phyloP scores from a whole-genome alignment of 2,329 filamentous ascomycete genomes.

The Trichoderma sp. region DNA sequence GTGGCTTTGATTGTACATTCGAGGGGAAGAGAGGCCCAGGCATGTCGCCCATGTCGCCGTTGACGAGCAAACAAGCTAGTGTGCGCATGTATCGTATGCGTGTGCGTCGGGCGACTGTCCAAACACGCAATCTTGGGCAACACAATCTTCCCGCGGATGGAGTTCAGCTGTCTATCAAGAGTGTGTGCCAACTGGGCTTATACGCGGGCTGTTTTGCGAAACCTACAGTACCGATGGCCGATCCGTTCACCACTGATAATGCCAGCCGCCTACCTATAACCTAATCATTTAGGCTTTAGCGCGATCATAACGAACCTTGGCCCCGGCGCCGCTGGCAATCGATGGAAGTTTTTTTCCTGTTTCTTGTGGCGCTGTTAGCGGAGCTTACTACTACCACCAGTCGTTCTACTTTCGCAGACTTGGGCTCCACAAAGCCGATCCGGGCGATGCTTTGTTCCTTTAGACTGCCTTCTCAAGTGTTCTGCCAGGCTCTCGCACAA shows the following conservation, averaged over 20 bases:
- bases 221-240: background rate
- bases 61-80: background rate
- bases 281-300: constrained; percentile 7
- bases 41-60: background rate
- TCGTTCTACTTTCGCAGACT: background rate
- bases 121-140: background rate
- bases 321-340: constrained; percentile 4
- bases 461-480: background rate
- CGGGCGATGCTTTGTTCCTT: constrained; percentile 21
- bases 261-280: background rate
- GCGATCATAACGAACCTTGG: background rate
- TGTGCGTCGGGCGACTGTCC: background rate
- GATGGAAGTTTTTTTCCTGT: constrained; percentile 14
- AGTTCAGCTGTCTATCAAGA: background rate
- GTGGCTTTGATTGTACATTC: background rate
- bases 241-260: background rate
- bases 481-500: background rate
- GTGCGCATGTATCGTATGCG: background rate
- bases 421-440: constrained; percentile 25
- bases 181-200: background rate
- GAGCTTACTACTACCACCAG: constrained; percentile 1
- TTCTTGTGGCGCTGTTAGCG: constrained; percentile 23
- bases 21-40: background rate
- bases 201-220: background rate
- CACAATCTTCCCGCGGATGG: background rate